Evolutionary conservation across 192 early-diverging fungal species (phyloP), one percentile per base, ranked within the genome.

Genomic region (Spinellus fusiger): DNA sequence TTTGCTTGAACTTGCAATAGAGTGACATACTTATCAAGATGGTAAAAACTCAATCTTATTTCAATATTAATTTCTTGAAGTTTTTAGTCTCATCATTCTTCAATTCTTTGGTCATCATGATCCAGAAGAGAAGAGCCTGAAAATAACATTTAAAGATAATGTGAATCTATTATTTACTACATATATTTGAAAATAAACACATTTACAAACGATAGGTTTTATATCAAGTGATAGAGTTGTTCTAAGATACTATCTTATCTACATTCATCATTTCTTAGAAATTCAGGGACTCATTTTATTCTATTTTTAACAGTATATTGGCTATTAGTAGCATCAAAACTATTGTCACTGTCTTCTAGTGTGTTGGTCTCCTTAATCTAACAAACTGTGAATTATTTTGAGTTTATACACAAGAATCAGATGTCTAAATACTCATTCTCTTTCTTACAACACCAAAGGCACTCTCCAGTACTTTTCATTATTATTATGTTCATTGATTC

Each of bases 1-100:
- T 54, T 54, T 54, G 8, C 53, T 33, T 35, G 53, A 35, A 18
- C 32, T 34, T 50, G 49, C 49, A 50, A 50, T 25, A 50, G 9
- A 50, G 16, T 50, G 49, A 13, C 35, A 13, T 6, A 6, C 13
- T 37, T 13, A 37, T 6, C 13, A 37, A 37, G 35, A 37, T 6
- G 6, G 35, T 9, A 37, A 37, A 13, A 13, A 37, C 13, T 37
- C 13, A 37, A 13, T 37, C 13, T 13, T 37, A 13, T 37, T 37
- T 37, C 35, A 6, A 9, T 37, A 9, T 37, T 37, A 37, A 37
- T 37, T 37, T 37, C 35, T 37, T 37, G 35, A 37, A 37, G 35
- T 9, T 37, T 37, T 37, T 37, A 6, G 13, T 37, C 35, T 13
- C 6, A 6, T 37, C 6, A 37, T 37, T 13, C 35, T 37, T 37